Conservation (phyloP, 2,329 filamentous ascomycete genomes). For the Coniochaeta sp. region DNA sequence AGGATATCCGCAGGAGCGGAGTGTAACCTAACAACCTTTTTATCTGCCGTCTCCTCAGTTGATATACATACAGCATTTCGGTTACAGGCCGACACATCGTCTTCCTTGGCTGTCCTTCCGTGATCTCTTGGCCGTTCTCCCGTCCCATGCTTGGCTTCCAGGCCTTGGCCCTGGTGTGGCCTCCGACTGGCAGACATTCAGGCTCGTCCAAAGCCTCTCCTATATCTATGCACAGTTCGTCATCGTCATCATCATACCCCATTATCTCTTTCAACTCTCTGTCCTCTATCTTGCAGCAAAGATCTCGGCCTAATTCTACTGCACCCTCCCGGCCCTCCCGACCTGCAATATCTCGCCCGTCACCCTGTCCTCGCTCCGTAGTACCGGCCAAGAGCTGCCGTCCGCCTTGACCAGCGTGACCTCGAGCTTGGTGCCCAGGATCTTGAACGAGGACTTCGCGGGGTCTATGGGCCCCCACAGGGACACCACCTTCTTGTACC, state of each 20-base stretch:
- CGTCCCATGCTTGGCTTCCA: background rate
- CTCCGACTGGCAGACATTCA: background rate
- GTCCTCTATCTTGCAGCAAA: background rate
- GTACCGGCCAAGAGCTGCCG: constrained; percentile 74
- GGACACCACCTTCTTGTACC: constrained; percentile 65
- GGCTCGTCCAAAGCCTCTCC: background rate
- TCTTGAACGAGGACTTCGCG: constrained; percentile 67
- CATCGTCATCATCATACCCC: background rate
- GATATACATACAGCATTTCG: background rate
- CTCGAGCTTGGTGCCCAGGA: constrained; percentile 86
- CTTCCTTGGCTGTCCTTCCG: background rate
- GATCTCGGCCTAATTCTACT: background rate
- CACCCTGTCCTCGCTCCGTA: constrained; percentile 66
- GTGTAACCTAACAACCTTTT: background rate
- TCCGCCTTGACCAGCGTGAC: constrained; percentile 65
- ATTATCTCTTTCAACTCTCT: background rate
- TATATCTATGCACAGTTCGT: background rate
- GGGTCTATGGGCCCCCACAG: constrained; percentile 73
- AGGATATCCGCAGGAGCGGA: background rate
- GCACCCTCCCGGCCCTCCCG: constrained; percentile 60
- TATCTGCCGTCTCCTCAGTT: background rate
- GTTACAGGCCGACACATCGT: background rate
- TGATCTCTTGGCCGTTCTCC: background rate
- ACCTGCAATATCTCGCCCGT: constrained; percentile 81
- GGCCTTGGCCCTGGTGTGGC: background rate